These are phyloP conservation scores for Boletellus ananas DNA, from an alignment of 768 basidiomycete genomes.

Conservation along the genomic window DNA sequence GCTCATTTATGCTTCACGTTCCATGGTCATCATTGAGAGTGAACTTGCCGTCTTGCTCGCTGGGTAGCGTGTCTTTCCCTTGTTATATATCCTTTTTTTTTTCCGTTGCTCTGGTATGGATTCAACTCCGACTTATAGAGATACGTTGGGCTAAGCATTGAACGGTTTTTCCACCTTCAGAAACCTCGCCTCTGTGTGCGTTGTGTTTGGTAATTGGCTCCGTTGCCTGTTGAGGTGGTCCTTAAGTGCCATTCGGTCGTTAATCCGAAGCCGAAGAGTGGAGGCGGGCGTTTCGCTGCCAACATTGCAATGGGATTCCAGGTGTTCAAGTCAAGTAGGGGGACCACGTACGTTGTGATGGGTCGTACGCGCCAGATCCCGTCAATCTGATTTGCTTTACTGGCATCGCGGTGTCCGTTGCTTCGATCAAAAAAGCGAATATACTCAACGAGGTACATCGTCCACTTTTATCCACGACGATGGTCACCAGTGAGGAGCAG, in stretches of 20 bases:
- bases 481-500: conserved; percentile 42
- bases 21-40: conserved; percentile 65
- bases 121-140: neutral
- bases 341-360: conserved; percentile 61
- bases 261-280: conserved; percentile 53
- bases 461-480: conserved; percentile 61
- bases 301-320: conserved; percentile 81
- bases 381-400: neutral
- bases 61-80: conserved; percentile 55
- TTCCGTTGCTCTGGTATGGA: conserved; percentile 62
- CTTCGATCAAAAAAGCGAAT: conserved; percentile 61
- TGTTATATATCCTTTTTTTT: conserved; percentile 66
- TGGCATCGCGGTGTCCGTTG: conserved; percentile 54
- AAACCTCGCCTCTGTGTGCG: conserved; percentile 56
- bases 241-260: conserved; percentile 68
- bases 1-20: neutral
- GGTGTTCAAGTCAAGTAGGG: conserved; percentile 81
- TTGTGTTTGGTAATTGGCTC: neutral
- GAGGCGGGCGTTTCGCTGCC: conserved; percentile 63
- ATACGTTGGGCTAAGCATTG: conserved; percentile 7
- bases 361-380: neutral
- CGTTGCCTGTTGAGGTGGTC: neutral
- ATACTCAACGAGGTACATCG: conserved; percentile 61
- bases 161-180: conserved; percentile 72
- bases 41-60: conserved; percentile 58